Evolutionary conservation across 2,329 filamentous ascomycete species (phyloP).

Genomic region (Raffaelea arxii): DNA sequence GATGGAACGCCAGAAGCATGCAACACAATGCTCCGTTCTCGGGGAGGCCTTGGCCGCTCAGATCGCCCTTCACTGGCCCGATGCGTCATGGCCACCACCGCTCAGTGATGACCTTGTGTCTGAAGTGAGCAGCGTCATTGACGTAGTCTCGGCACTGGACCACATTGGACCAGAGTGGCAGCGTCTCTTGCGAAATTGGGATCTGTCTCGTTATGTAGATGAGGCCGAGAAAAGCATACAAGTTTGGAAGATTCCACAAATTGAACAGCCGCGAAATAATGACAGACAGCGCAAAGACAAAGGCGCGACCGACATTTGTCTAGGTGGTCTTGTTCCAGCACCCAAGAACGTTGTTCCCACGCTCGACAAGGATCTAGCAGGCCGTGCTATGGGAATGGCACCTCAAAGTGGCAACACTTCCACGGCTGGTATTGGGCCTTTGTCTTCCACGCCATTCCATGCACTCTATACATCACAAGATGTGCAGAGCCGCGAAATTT

Average conservation of each 20-base stretch:
- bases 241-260: neutral
- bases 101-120: too few relatives aligned
- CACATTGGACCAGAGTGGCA: constrained; percentile 35
- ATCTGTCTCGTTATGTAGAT: constrained; percentile 32
- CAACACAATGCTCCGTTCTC: neutral
- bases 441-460: too few relatives aligned
- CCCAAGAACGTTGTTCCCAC: neutral
- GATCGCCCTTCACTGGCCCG: neutral
- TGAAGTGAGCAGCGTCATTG: constrained; percentile 17
- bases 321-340: too few relatives aligned
- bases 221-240: constrained; percentile 30
- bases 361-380: neutral
- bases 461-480: too few relatives aligned
- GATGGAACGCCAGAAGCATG: neutral
- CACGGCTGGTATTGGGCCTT: too few relatives aligned
- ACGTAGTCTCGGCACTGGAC: constrained; percentile 26
- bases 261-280: neutral
- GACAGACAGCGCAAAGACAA: neutral
- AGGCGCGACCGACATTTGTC: too few relatives aligned
- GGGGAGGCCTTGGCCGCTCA: too few relatives aligned
- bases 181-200: constrained; percentile 35
- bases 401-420: too few relatives aligned
- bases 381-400: neutral
- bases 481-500: too few relatives aligned
- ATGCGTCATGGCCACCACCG: neutral